Evolutionary conservation across 306 rosid species (phyloP).

Genomic region (Castanea mollissima): DNA sequence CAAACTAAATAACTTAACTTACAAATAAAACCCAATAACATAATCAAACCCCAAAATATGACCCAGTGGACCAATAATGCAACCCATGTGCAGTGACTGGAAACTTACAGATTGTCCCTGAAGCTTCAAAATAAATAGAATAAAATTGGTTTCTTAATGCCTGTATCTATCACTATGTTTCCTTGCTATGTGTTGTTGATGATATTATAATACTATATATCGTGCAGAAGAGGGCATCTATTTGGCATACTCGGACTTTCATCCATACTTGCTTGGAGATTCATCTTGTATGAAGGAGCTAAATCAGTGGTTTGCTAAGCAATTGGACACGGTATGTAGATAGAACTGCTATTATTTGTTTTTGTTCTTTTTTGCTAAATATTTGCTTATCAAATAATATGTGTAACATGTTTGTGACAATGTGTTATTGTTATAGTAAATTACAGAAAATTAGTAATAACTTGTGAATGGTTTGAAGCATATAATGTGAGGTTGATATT

Average conservation of each 20-base stretch:
- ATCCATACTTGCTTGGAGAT: constrained; percentile 81
- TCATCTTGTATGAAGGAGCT: constrained; percentile 80
- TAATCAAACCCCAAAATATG: too few relatives aligned
- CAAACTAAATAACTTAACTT: too few relatives aligned
- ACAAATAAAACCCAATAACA: too few relatives aligned
- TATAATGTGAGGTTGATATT: not conserved
- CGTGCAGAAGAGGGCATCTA: constrained; percentile 85
- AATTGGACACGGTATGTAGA: constrained; percentile 77
- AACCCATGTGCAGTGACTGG: too few relatives aligned
- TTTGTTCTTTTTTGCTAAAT: not conserved
- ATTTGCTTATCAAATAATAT: not conserved
- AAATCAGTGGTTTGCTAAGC: constrained; percentile 95
- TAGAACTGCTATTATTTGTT: not conserved
- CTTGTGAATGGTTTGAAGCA: not conserved
- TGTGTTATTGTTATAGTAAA: not conserved
- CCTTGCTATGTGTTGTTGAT: constrained; percentile 17
- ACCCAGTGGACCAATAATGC: too few relatives aligned
- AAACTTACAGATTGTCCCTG: too few relatives aligned
- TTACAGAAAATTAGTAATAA: not conserved
- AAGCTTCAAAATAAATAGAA: too few relatives aligned
- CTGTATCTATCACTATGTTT: not conserved
- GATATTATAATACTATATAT: constrained; percentile 26
- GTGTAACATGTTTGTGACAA: not conserved
- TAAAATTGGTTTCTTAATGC: not conserved
- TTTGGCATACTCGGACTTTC: constrained; percentile 88